These are phyloP conservation scores for Aspergillus brunneoviolaceus DNA, from an alignment of 2,329 filamentous ascomycete species.

Conservation along the genomic window DNA sequence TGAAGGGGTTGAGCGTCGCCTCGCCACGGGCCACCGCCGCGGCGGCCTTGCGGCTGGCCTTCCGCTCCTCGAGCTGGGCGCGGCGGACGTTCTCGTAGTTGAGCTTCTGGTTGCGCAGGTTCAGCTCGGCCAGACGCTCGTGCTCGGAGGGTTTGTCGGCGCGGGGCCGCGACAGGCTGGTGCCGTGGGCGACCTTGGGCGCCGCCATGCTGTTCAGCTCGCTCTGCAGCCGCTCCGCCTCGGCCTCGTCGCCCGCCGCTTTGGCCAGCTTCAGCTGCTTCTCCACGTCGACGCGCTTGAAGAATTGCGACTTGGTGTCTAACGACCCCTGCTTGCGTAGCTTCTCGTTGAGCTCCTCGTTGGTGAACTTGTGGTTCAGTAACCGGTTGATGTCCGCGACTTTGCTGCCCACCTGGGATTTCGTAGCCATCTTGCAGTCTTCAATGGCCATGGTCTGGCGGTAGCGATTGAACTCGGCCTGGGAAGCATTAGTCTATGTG, in stretches of 20 bases:
- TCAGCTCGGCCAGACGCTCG: constrained; percentile 79
- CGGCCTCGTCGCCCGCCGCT: constrained; percentile 62
- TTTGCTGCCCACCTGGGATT: constrained; percentile 66
- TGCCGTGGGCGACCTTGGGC: constrained; percentile 72
- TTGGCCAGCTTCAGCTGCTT: constrained; percentile 67
- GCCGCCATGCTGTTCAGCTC: constrained; percentile 48
- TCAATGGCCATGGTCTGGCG: constrained; percentile 72
- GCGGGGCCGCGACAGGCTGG: constrained; percentile 60
- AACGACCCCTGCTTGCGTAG: constrained; percentile 69
- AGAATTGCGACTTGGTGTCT: constrained; percentile 64
- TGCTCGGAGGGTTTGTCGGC: constrained; percentile 63
- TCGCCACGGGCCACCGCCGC: constrained; percentile 65
- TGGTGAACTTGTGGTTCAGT: constrained; percentile 77
- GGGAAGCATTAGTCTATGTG: background rate
- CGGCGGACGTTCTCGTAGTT: constrained; percentile 90
- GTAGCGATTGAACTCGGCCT: constrained; percentile 80
- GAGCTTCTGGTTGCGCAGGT: constrained; percentile 76
- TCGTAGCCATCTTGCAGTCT: constrained; percentile 71
- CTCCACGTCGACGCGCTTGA: constrained; percentile 67
- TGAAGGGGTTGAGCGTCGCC: constrained; percentile 53
- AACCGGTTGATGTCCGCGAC: constrained; percentile 77
- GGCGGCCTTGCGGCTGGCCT: constrained; percentile 60
- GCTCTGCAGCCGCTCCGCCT: constrained; percentile 49
- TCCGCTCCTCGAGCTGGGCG: constrained; percentile 80
- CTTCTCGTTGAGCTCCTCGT: constrained; percentile 77